Evolutionary conservation across 2,329 filamentous ascomycete genomes (phyloP).

Genomic region (Aschersonia sp.): DNA sequence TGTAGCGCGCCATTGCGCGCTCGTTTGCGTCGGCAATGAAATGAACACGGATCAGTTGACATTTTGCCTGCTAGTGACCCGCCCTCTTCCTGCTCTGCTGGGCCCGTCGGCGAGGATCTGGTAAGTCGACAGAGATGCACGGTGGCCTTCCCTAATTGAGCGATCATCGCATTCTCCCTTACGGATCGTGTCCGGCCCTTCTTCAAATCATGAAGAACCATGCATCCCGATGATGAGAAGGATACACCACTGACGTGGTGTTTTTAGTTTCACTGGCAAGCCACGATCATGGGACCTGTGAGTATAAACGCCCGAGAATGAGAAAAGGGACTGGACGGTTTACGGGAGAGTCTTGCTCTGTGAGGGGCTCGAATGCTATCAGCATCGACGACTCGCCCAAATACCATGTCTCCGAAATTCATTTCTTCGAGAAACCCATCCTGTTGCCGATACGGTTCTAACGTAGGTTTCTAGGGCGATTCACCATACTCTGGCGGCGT

Average conservation of each 20-base stretch:
- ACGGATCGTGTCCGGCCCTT: too few relatives aligned
- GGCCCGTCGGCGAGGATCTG: constrained; percentile 92
- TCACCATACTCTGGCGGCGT: constrained; percentile 97
- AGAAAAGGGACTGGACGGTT: neutral
- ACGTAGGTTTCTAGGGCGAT: constrained; percentile 48
- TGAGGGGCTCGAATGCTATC: neutral
- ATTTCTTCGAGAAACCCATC: neutral
- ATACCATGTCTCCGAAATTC: neutral
- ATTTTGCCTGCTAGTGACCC: constrained; percentile 55
- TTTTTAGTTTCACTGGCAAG: constrained; percentile 96
- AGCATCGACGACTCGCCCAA: too few relatives aligned
- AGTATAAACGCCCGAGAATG: constrained; percentile 23
- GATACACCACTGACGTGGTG: neutral
- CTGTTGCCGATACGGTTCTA: too few relatives aligned
- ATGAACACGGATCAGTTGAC: constrained; percentile 8
- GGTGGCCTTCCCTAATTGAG: neutral
- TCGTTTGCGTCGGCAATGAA: neutral
- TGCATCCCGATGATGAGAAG: too few relatives aligned
- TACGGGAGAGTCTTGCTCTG: neutral
- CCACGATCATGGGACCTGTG: constrained; percentile 99
- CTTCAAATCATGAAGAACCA: too few relatives aligned
- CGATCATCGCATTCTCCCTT: too few relatives aligned
- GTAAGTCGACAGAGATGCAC: constrained; percentile 41
- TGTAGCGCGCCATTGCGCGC: too few relatives aligned
- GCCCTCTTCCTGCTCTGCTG: constrained; percentile 96